Conservation (phyloP, 1,139 yeast species). For the Debaryomyces robertsiae region DNA sequence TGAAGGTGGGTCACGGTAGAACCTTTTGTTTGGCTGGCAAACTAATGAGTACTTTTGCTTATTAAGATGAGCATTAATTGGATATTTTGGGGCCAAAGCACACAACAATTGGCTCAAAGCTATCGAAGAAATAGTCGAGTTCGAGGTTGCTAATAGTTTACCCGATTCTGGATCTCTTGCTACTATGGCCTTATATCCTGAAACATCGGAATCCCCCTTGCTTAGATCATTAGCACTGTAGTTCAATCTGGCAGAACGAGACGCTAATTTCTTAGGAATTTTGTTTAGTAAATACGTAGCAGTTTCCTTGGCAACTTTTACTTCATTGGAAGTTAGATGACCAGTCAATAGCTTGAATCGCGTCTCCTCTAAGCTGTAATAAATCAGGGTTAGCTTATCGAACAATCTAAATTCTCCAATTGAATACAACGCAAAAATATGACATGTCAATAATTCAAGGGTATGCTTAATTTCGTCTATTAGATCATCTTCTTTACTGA, state of each 20-base stretch:
- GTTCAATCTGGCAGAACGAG: slow-evolving; percentile 46
- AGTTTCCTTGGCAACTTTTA: slow-evolving; percentile 54
- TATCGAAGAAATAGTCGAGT: slow-evolving; percentile 54
- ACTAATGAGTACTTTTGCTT: slow-evolving; percentile 36
- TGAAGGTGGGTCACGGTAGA: slow-evolving; percentile 60
- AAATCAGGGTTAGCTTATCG: slow-evolving; percentile 54
- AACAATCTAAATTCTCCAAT: slow-evolving; percentile 67
- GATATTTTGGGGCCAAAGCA: slow-evolving; percentile 75
- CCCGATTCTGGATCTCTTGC: slow-evolving; percentile 67
- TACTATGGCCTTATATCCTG: slow-evolving; percentile 74
- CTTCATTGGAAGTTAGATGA: slow-evolving; percentile 63
- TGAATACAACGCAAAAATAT: slow-evolving; percentile 69
- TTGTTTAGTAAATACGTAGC: slow-evolving; percentile 64
- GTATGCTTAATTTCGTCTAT: slow-evolving; percentile 61
- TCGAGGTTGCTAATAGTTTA: slow-evolving; percentile 52
- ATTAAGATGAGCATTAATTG: slow-evolving; percentile 48
- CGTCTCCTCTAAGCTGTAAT: slow-evolving; percentile 62
- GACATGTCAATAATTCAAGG: slow-evolving; percentile 58
- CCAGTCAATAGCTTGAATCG: slow-evolving; percentile 60
- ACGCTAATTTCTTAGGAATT: slow-evolving; percentile 66
- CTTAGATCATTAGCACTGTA: slow-evolving; percentile 44
- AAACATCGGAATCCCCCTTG: slow-evolving; percentile 56
- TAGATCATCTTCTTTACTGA: slow-evolving; percentile 23
- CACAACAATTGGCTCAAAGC: slow-evolving; percentile 71
- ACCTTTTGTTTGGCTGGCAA: slow-evolving; percentile 50